Percentiles rank a stretch among this genome's conserved stretches.
Evolutionary conservation across 257 asterid genomes (phyloP).

Genomic region (Solanum ossicruentum): DNA sequence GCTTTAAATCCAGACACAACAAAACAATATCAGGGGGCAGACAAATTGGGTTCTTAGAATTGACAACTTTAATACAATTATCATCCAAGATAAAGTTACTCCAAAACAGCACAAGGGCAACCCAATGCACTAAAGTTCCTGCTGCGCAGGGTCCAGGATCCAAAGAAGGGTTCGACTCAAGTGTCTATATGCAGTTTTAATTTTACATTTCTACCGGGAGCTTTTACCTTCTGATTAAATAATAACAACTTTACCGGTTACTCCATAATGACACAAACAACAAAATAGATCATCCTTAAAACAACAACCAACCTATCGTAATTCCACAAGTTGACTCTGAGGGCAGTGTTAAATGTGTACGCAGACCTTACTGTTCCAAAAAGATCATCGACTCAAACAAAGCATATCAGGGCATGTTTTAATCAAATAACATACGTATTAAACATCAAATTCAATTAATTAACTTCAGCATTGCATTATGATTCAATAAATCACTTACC

Average conservation of each 20-base stretch:
- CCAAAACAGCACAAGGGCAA: too few relatives aligned
- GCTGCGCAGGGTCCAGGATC: too few relatives aligned
- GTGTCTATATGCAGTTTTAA: neutral
- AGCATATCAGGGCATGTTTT: neutral
- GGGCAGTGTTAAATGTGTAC: neutral
- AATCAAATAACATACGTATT: neutral
- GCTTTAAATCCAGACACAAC: neutral
- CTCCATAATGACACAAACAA: neutral
- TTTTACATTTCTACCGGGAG: too few relatives aligned
- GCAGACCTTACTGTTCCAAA: neutral
- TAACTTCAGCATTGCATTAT: neutral
- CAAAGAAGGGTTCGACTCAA: too few relatives aligned
- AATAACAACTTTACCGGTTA: too few relatives aligned
- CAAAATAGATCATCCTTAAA: neutral
- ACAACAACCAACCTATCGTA: neutral
- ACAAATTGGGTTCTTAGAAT: neutral
- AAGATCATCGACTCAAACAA: neutral
- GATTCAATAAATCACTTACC: conserved; percentile 20
- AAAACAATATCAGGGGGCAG: neutral
- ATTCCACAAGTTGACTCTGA: neutral
- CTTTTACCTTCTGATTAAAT: too few relatives aligned
- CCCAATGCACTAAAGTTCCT: too few relatives aligned
- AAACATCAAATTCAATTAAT: neutral
- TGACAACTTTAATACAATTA: neutral
- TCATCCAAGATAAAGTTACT: neutral